Percentiles rank a stretch among this genome's conserved stretches.
Conservation (phyloP, 768 basidiomycete genomes). For the Mycena latifolia region DNA sequence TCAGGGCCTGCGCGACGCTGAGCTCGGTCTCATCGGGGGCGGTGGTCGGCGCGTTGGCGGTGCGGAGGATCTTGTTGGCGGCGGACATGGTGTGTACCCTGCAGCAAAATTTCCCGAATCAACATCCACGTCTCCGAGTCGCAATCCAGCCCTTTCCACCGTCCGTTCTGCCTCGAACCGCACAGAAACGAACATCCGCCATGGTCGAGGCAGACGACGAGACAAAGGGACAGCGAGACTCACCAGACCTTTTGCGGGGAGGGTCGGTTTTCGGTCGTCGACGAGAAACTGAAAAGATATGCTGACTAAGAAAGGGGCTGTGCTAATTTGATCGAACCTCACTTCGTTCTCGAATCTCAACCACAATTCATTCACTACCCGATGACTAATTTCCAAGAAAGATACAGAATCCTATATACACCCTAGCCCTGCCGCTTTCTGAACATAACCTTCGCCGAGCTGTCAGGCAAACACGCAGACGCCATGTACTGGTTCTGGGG, state of each 20-base stretch:
- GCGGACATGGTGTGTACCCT: conserved; percentile 76
- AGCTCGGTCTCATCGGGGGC: conserved; percentile 93
- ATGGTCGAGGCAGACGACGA: neutral
- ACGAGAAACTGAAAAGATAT: too few relatives aligned
- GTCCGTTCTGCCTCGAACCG: neutral
- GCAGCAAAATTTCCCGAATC: conserved; percentile 21
- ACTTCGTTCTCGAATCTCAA: too few relatives aligned
- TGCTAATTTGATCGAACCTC: neutral
- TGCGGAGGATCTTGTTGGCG: conserved; percentile 92
- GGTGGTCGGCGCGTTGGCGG: conserved; percentile 93
- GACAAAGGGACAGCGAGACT: neutral
- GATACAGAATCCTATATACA: too few relatives aligned
- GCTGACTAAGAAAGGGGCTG: neutral
- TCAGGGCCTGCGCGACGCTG: conserved; percentile 92
- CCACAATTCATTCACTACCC: too few relatives aligned
- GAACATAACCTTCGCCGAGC: conserved; percentile 29
- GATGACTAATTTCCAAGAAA: too few relatives aligned
- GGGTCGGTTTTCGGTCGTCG: too few relatives aligned
- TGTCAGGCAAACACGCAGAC: conserved; percentile 28
- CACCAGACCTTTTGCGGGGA: conserved; percentile 22
- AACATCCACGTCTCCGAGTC: conserved; percentile 2
- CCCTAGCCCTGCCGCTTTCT: conserved; percentile 14
- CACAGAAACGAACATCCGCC: neutral
- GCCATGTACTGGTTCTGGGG: conserved; percentile 31
- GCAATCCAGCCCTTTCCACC: conserved; percentile 18